Percentiles rank a stretch among this genome's conserved stretches.
Conservation (phyloP, 164 flowering plant genomes). For the Vitis rupestris region DNA sequence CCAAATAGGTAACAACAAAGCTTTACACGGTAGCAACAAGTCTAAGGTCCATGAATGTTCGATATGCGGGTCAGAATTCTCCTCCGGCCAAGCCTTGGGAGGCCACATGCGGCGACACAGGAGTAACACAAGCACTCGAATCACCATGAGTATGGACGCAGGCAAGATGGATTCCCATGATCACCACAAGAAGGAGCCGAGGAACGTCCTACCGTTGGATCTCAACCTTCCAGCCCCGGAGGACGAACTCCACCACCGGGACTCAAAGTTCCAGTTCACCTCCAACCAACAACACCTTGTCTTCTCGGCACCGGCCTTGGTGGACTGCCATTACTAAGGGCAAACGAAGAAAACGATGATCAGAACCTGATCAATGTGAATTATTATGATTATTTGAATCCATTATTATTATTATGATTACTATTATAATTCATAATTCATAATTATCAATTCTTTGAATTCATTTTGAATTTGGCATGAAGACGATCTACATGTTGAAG, state of each 20-base stretch:
- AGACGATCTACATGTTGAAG: slow-evolving; percentile 25
- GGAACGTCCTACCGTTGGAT: slow-evolving; percentile 51
- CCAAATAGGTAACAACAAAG: slow-evolving; percentile 5
- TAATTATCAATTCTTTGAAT: slow-evolving; percentile 18
- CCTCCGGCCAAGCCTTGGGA: slow-evolving; percentile 65
- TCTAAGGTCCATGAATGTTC: slow-evolving; percentile 56
- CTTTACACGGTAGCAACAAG: slow-evolving; percentile 10
- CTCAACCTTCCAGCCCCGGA: slow-evolving; percentile 85
- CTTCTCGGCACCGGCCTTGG: slow-evolving; percentile 62
- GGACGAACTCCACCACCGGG: slow-evolving; percentile 44
- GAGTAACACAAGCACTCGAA: not conserved
- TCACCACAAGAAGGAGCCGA: slow-evolving; percentile 9
- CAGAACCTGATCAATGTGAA: slow-evolving; percentile 8
- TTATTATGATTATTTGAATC: slow-evolving; percentile 5
- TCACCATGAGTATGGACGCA: not conserved
- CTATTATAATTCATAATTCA: not conserved
- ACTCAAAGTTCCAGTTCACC: slow-evolving; percentile 34
- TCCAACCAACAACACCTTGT: slow-evolving; percentile 33
- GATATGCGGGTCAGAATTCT: slow-evolving; percentile 55
- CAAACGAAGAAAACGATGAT: not conserved
- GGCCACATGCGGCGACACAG: slow-evolving; percentile 76
- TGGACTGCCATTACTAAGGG: slow-evolving; percentile 48
- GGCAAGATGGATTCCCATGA: no score
- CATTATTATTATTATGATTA: no score
- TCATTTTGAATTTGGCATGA: not conserved